These are phyloP conservation scores for Orbilia ellipsospora DNA, from an alignment of 2,329 filamentous ascomycete genomes.

Conservation along the genomic window DNA sequence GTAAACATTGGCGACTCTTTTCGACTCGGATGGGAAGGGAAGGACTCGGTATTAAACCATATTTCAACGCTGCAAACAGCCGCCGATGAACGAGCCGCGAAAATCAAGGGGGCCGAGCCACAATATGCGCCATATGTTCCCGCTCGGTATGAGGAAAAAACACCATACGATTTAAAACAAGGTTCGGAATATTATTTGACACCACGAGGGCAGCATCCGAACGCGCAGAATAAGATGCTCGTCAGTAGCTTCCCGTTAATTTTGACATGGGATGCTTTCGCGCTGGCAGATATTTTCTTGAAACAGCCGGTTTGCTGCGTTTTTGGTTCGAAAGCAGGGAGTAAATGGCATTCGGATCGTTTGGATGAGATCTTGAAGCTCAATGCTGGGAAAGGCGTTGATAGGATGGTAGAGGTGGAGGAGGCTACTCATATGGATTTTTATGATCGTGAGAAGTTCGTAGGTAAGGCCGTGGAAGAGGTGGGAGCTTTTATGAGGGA, in stretches of 20 bases:
- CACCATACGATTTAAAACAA: slow-evolving; percentile 38
- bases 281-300: slow-evolving; percentile 57
- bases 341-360: background rate
- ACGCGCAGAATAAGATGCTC: slow-evolving; percentile 56
- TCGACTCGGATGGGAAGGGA: slow-evolving; percentile 57
- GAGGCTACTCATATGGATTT: slow-evolving; percentile 53
- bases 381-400: slow-evolving; percentile 28
- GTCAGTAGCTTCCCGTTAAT: slow-evolving; percentile 58
- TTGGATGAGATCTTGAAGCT: background rate
- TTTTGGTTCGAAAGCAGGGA: background rate
- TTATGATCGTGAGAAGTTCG: slow-evolving; percentile 47
- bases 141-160: background rate
- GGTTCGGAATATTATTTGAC: slow-evolving; percentile 58
- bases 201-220: slow-evolving; percentile 55
- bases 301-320: slow-evolving; percentile 59
- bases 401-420: background rate
- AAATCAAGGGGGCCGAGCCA: background rate
- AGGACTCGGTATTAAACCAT: background rate
- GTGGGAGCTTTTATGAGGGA: slow-evolving; percentile 9
- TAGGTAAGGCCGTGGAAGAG: slow-evolving; percentile 7
- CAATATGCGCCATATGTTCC: background rate
- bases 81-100: background rate
- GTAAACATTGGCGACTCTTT: slow-evolving; percentile 60
- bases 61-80: background rate
- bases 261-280: slow-evolving; percentile 57